A percentile compares a stretch with the other conserved stretches of the same genome.
Conservation (phyloP, 768 basidiomycete species). For the Serendipita indica region DNA sequence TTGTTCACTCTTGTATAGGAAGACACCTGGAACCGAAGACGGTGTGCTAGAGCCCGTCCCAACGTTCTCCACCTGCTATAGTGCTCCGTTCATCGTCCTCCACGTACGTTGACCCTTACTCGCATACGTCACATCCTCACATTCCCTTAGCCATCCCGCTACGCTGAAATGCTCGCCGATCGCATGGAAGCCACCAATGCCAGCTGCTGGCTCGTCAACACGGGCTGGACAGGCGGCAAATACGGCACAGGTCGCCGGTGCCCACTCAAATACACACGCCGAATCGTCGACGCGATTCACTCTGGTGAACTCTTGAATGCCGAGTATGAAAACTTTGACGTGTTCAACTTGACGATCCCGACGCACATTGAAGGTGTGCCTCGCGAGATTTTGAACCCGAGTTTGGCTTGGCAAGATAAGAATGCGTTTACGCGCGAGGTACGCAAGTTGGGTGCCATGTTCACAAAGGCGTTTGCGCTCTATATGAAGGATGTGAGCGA, state of each 20-base stretch:
- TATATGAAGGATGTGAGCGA: conserved; percentile 77
- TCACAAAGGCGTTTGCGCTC: conserved; percentile 81
- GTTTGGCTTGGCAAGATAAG: conserved; percentile 74
- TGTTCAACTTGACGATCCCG: conserved; percentile 77
- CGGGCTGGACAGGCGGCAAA: conserved; percentile 90
- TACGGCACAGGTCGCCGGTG: conserved; percentile 89
- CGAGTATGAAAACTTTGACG: conserved; percentile 65
- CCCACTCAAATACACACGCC: conserved; percentile 89
- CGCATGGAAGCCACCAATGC: conserved; percentile 82
- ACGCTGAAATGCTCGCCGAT: conserved; percentile 93
- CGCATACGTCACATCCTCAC: not conserved
- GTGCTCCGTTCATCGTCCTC: conserved; percentile 97
- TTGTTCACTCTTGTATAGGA: conserved; percentile 30
- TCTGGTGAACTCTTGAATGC: conserved; percentile 77
- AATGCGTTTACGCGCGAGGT: conserved; percentile 83
- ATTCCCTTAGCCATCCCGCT: conserved; percentile 55
- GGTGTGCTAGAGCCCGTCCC: conserved; percentile 96
- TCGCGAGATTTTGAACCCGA: conserved; percentile 78
- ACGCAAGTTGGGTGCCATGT: conserved; percentile 82
- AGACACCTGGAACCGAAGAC: conserved; percentile 98
- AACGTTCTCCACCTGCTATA: conserved; percentile 98
- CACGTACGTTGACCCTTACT: conserved; percentile 28
- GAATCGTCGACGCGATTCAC: conserved; percentile 95
- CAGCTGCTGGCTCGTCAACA: conserved; percentile 98
- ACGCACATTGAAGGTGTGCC: conserved; percentile 75